Evolutionary conservation across 257 asterid species (phyloP).

Genomic region (Forsythia viridissima): DNA sequence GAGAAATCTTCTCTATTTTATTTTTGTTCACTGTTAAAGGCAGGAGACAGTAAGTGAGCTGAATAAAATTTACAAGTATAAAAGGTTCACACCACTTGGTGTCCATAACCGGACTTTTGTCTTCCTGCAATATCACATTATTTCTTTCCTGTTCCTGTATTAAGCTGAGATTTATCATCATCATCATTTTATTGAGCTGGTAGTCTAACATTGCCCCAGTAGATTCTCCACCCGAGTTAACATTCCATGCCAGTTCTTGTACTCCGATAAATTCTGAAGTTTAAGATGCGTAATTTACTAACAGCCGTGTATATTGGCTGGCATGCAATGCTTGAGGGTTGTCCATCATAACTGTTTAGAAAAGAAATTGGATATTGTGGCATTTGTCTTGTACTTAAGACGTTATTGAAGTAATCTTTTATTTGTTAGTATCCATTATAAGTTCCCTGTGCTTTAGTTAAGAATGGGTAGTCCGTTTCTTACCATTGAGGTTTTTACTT

Average conservation of each 20-base stretch:
- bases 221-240: background rate
- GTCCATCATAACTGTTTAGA: background rate
- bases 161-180: background rate
- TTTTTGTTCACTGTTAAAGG: background rate
- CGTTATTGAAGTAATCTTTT: background rate
- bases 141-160: background rate
- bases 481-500: conserved; percentile 26
- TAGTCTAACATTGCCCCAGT: background rate
- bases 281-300: background rate
- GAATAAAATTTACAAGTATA: background rate
- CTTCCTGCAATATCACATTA: background rate
- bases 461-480: conserved; percentile 23
- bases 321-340: background rate
- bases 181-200: background rate
- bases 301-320: background rate
- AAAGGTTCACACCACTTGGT: background rate
- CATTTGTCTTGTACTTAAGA: background rate
- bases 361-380: conserved; percentile 9
- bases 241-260: background rate
- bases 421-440: background rate
- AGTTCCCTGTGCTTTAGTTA: conserved; percentile 5
- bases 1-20: background rate
- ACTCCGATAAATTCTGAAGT: background rate
- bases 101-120: background rate
- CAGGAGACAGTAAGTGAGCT: background rate